A percentile compares a stretch with the other conserved stretches of the same genome.
Conservation (phyloP, 1,139 yeast species). For the Arxiozyma telluris region DNA sequence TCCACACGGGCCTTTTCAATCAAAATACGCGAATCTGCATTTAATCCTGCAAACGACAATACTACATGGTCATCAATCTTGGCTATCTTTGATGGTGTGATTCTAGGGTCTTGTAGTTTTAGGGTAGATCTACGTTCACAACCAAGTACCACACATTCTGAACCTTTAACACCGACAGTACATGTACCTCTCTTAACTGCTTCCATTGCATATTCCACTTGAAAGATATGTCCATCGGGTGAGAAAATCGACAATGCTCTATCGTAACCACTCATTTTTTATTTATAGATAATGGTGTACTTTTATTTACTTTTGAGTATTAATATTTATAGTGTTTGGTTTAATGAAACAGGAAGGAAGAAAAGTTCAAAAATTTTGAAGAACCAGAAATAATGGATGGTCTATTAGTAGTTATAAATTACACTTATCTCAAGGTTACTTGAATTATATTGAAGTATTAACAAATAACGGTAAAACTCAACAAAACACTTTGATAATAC, state of each 20-base stretch:
- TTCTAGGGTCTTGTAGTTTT: conserved; percentile 92
- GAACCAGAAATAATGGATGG: not conserved
- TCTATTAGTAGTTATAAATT: not conserved
- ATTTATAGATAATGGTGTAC: not conserved
- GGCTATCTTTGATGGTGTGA: conserved; percentile 90
- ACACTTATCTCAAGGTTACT: too few relatives aligned
- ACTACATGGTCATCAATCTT: conserved; percentile 85
- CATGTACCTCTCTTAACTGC: conserved; percentile 98
- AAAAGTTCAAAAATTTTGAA: not conserved
- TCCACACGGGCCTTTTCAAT: conserved; percentile 94
- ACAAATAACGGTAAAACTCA: not conserved
- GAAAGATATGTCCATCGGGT: conserved; percentile 99
- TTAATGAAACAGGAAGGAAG: not conserved
- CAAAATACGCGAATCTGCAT: conserved; percentile 93
- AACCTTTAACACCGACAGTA: conserved; percentile 94
- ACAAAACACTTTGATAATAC: too few relatives aligned
- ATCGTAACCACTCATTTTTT: conserved; percentile 92
- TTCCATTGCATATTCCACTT: conserved; percentile 95
- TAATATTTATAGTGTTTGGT: not conserved
- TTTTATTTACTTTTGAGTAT: not conserved
- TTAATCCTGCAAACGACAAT: conserved; percentile 92
- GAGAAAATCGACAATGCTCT: conserved; percentile 97
- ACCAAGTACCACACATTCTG: conserved; percentile 80
- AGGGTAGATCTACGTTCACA: conserved; percentile 95
- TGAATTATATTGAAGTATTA: too few relatives aligned